Percentiles rank a stretch among this genome's conserved stretches.
phyloP scores from a whole-genome alignment of 2,329 filamentous ascomycete genomes.

The Claviceps maximensis region DNA sequence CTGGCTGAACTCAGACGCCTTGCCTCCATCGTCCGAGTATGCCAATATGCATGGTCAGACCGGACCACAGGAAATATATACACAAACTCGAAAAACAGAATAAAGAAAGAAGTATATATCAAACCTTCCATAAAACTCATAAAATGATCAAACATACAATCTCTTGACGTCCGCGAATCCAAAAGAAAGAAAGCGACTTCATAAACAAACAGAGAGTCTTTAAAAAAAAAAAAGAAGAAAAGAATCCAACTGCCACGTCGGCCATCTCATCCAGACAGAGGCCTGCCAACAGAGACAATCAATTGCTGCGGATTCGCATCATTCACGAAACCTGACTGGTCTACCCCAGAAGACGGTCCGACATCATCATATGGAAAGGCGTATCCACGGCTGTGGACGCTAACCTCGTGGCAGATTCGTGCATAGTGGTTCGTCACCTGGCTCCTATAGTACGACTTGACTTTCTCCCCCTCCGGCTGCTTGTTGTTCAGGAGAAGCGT shows the following conservation, averaged over 20 bases:
- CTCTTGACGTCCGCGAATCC: too few species aligned
- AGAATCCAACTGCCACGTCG: too few species aligned
- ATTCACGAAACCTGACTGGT: slow-evolving; percentile 50
- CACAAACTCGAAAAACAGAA: too few species aligned
- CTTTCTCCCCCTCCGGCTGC: slow-evolving; percentile 39
- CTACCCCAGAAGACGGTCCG: slow-evolving; percentile 34
- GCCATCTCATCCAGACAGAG: slow-evolving; percentile 7
- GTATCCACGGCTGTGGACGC: slow-evolving; percentile 48
- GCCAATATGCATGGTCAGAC: too few species aligned
- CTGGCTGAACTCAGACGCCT: too few species aligned
- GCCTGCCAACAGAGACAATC: slow-evolving; percentile 41
- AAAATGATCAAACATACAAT: too few species aligned
- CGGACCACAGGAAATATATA: too few species aligned
- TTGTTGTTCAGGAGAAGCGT: slow-evolving; percentile 44
- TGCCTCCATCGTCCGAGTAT: too few species aligned
- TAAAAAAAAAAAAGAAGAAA: neutral
- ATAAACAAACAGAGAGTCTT: neutral
- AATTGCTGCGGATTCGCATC: slow-evolving; percentile 41
- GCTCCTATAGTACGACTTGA: slow-evolving; percentile 39
- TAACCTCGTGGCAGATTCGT: slow-evolving; percentile 48
- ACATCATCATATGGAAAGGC: slow-evolving; percentile 64
- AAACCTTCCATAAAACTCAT: too few species aligned
- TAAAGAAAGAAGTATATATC: too few species aligned
- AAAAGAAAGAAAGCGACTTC: neutral
- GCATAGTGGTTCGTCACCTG: slow-evolving; percentile 52